These are phyloP conservation scores for Macrotyloma uniflorum DNA, from an alignment of 306 rosid genomes.

Conservation along the genomic window DNA sequence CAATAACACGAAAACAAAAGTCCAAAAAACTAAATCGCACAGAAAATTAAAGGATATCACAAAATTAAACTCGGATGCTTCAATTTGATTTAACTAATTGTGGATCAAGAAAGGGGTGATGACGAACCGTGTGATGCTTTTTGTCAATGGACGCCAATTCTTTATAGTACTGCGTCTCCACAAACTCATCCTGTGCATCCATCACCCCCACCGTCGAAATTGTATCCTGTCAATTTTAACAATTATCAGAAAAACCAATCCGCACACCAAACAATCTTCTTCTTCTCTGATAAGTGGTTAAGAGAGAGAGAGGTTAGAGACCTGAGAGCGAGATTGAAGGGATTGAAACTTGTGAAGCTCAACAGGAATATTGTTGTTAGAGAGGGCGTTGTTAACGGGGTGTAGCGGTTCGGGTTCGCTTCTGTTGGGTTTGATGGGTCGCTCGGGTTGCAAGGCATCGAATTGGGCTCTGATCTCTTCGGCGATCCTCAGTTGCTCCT, in stretches of 20 bases:
- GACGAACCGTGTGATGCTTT: slow-evolving; percentile 65
- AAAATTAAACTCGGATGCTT: background rate
- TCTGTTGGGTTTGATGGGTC: slow-evolving; percentile 69
- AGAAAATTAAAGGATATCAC: background rate
- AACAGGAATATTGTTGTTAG: slow-evolving; percentile 42
- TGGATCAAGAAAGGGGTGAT: background rate
- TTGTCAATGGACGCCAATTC: slow-evolving; percentile 63
- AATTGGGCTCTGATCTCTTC: slow-evolving; percentile 62
- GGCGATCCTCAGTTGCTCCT: slow-evolving; percentile 62
- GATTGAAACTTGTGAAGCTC: slow-evolving; percentile 65
- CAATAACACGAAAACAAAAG: background rate
- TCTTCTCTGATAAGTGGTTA: too few species aligned
- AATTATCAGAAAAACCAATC: background rate
- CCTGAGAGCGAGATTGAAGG: slow-evolving; percentile 60
- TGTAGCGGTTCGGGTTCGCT: slow-evolving; percentile 50
- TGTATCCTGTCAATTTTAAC: slow-evolving; percentile 22
- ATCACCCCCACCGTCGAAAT: slow-evolving; percentile 27
- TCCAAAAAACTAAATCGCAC: background rate
- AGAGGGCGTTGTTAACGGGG: slow-evolving; percentile 15
- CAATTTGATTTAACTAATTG: background rate
- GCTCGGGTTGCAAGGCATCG: slow-evolving; percentile 62
- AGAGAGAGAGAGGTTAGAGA: background rate
- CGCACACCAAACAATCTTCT: background rate
- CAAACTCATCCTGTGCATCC: slow-evolving; percentile 59
- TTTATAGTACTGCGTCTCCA: slow-evolving; percentile 68